phyloP scores from a whole-genome alignment of 208 protist species.

The Crithidia acanthocephali region DNA sequence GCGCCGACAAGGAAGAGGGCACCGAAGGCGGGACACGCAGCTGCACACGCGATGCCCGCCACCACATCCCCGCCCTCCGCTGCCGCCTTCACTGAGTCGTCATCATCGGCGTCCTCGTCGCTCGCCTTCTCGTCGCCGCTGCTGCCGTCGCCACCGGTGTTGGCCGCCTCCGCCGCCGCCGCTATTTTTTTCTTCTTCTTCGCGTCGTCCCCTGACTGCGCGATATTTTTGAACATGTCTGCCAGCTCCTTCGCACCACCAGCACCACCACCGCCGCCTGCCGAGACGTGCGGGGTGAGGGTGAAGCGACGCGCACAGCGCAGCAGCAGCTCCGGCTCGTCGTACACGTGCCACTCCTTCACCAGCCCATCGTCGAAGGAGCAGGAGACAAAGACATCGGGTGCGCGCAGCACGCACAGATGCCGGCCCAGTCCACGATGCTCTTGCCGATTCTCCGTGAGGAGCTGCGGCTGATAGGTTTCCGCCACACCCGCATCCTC shows the following conservation, averaged over 20 bases:
- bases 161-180: neutral
- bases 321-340: conserved; percentile 66
- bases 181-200: neutral
- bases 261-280: neutral
- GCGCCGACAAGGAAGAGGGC: conserved; percentile 78
- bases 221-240: conserved; percentile 31
- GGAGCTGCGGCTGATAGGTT: conserved; percentile 45
- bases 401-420: conserved; percentile 57
- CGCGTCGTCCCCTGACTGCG: neutral
- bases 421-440: conserved; percentile 54
- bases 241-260: conserved; percentile 23
- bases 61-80: conserved; percentile 30
- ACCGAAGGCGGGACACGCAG: conserved; percentile 56
- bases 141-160: neutral
- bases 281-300: conserved; percentile 25
- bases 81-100: conserved; percentile 1
- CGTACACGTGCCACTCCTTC: conserved; percentile 89
- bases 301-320: conserved; percentile 68
- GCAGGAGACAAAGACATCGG: conserved; percentile 74
- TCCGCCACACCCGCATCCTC: conserved; percentile 8
- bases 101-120: conserved; percentile 4
- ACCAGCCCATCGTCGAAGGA: conserved; percentile 76
- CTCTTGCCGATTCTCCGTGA: conserved; percentile 22
- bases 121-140: neutral
- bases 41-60: conserved; percentile 59